Evolutionary conservation across 2,329 filamentous ascomycete genomes (phyloP).

Genomic region (Aspergillus sp.): DNA sequence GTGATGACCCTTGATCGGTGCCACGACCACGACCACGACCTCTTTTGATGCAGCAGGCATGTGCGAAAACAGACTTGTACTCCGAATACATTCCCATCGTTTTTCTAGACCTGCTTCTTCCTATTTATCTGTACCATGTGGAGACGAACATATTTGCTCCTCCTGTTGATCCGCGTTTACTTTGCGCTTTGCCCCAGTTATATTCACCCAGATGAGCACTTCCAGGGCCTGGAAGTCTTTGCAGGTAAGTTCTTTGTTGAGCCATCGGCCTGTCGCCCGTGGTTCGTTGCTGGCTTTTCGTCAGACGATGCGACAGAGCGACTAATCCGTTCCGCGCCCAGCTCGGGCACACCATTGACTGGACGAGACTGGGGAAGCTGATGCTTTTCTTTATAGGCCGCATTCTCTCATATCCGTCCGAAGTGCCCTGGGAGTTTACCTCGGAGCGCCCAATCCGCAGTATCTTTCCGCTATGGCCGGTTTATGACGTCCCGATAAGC

Average conservation of each 20-base stretch:
- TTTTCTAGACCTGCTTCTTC: constrained; percentile 18
- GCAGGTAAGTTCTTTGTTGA: constrained; percentile 68
- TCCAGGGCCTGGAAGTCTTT: constrained; percentile 96
- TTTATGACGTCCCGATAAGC: constrained; percentile 93
- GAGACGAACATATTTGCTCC: constrained; percentile 83
- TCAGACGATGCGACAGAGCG: constrained; percentile 14
- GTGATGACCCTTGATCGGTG: constrained; percentile 18
- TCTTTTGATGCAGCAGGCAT: constrained; percentile 18
- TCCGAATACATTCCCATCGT: constrained; percentile 11
- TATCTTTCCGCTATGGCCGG: constrained; percentile 93
- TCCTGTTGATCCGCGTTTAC: constrained; percentile 87
- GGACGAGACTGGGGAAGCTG: not conserved
- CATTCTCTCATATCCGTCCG: constrained; percentile 89
- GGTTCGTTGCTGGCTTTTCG: not conserved
- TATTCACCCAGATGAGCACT: constrained; percentile 97
- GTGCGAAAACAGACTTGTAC: constrained; percentile 14
- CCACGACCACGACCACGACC: not conserved
- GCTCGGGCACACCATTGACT: constrained; percentile 1
- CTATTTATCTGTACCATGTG: constrained; percentile 66
- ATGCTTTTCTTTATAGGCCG: constrained; percentile 64
- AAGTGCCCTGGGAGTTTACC: constrained; percentile 95
- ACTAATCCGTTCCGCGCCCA: not conserved
- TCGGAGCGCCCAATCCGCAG: constrained; percentile 86
- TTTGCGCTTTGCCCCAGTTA: constrained; percentile 95
- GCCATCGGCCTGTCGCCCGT: not conserved